These are phyloP conservation scores for Prototheca wickerhamii DNA, from an alignment of 163 green algal genomes.

Conservation along the genomic window DNA sequence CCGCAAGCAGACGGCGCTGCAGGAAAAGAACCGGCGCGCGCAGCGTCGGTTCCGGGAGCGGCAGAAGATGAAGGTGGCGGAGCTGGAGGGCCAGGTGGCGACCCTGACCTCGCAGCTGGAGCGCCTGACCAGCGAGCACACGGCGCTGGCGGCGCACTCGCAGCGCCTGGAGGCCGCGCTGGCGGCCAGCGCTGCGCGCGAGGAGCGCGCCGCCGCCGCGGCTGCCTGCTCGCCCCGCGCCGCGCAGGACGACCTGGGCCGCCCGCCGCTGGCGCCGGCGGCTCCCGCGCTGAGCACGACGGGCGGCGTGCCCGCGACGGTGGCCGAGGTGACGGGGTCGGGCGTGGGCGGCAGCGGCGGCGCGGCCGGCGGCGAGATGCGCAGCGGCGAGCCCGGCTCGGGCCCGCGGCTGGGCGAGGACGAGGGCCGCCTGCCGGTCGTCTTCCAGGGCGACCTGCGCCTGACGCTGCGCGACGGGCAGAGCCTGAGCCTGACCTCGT, in stretches of 20 bases:
- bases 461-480: conserved; percentile 23
- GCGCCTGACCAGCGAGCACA: conserved; percentile 44
- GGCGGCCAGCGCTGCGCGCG: neutral
- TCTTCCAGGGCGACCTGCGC: conserved; percentile 24
- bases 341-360: neutral
- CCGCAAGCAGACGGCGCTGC: conserved; percentile 36
- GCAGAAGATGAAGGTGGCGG: conserved; percentile 49
- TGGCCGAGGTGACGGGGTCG: neutral
- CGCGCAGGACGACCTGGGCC: neutral
- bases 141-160: conserved; percentile 42
- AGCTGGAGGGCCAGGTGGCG: conserved; percentile 33
- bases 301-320: neutral
- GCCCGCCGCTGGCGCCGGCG: neutral
- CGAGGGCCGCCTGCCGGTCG: conserved; percentile 10
- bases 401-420: conserved; percentile 5
- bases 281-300: neutral
- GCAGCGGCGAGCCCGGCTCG: neutral
- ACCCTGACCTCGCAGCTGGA: conserved; percentile 57
- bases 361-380: conserved; percentile 1
- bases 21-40: conserved; percentile 72
- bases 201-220: neutral
- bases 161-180: neutral
- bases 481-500: conserved; percentile 9
- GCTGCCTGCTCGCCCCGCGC: neutral
- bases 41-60: conserved; percentile 68